Evolutionary conservation across 257 asterid species (phyloP).

Genomic region (Cynanchum wilfordii): DNA sequence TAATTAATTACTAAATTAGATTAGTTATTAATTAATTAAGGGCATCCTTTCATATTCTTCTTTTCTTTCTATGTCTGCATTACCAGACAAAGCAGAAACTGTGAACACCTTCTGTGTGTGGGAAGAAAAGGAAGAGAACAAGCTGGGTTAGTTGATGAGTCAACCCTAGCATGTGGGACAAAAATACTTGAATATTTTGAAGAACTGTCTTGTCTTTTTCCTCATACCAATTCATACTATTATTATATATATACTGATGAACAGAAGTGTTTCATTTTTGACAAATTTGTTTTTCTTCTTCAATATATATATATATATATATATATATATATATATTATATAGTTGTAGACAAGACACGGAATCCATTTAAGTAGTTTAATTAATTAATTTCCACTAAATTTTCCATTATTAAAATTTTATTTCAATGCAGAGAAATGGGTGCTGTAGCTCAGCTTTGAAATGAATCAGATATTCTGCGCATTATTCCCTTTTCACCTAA

Average conservation of each 20-base stretch:
- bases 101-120: background rate
- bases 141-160: conserved; percentile 34
- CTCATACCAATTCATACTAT: background rate
- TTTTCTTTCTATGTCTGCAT: background rate
- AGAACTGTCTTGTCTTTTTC: background rate
- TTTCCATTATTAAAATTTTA: background rate
- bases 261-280: background rate
- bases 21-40: background rate
- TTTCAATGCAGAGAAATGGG: too few species aligned
- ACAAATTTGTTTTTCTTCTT: background rate
- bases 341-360: too few species aligned
- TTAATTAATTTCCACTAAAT: too few species aligned
- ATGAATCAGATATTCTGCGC: background rate
- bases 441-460: too few species aligned
- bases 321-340: too few species aligned
- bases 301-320: too few species aligned
- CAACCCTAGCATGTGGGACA: conserved; percentile 55
- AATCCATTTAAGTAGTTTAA: too few species aligned
- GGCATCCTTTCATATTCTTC: background rate
- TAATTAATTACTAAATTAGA: background rate
- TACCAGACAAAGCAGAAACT: background rate
- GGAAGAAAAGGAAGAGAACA: conserved; percentile 21
- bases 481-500: background rate
- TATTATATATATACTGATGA: background rate
- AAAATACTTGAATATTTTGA: background rate